Conservation (phyloP, 2,329 filamentous ascomycete genomes). For the Fusarium decemcellulare region DNA sequence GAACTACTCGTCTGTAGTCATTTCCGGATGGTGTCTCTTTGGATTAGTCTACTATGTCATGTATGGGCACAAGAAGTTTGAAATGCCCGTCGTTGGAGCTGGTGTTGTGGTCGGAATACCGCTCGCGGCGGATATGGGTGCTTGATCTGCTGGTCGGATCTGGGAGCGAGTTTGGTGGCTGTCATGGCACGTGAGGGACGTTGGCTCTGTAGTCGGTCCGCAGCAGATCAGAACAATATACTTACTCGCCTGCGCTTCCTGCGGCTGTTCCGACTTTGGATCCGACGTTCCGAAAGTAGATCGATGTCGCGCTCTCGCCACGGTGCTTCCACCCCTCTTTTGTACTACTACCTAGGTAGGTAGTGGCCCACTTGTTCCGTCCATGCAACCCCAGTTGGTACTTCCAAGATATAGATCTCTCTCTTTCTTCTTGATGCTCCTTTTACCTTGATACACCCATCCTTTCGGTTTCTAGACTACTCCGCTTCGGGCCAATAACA, state of each 20-base stretch:
- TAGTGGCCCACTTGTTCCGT: neutral
- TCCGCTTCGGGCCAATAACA: neutral
- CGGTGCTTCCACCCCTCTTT: neutral
- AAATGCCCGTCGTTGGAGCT: neutral
- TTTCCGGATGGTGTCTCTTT: neutral
- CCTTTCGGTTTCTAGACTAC: neutral
- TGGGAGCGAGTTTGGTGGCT: neutral
- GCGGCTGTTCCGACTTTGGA: neutral
- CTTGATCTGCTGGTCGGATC: neutral
- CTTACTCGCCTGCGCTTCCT: neutral
- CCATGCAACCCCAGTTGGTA: neutral
- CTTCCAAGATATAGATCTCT: neutral
- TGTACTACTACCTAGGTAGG: too few relatives aligned
- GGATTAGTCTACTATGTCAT: neutral
- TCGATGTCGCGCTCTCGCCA: neutral
- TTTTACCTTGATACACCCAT: neutral
- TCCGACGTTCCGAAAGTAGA: neutral
- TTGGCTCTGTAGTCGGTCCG: neutral
- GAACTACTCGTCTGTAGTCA: constrained; percentile 22
- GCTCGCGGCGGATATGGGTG: neutral
- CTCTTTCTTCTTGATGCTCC: neutral
- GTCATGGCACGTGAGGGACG: neutral
- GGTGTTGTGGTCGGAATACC: neutral
- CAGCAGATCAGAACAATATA: neutral
- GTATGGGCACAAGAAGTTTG: neutral